Base-by-base conservation (phyloP, 768 basidiomycete species). In the Suillus placidus region DNA sequence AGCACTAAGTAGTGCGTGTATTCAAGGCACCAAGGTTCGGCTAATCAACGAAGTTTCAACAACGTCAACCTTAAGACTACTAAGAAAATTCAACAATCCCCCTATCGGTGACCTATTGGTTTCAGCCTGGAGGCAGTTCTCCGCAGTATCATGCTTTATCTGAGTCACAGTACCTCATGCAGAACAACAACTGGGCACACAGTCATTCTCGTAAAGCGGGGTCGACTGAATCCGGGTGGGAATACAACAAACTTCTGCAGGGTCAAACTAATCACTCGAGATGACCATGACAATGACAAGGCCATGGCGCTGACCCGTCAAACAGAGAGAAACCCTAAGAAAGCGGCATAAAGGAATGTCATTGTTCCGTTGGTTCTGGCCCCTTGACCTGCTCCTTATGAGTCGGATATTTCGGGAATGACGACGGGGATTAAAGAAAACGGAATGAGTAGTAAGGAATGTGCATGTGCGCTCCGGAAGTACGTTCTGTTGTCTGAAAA, bases 391-490 rank as follows among this genome's bases (percentile, higher is more conserved):
- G 38, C 34, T 63, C 56, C 30, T 63, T 38, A 54, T 32, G 35
- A 42, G 32, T 42, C 38, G 5, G 60, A 40, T 51, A 62, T 40
- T 60, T 69, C 65, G 42, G 52, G 56, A 54, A 55, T 58, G 62
- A 66, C 63, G 61, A 68, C 55, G 63, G n/a, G n/a, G 23, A 70
- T 70, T 10, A 30, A 60, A 63, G 54, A 40, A 60, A 45, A 43
- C 20, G 30, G 43, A 69, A 57, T 38, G 61, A 60, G 49, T 72
- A 78, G 63, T 62, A 77, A 72, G 65, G 77, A 78, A 63, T 54
- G 75, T 73, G 72, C 64, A 70, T 69, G 71, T 63, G 61, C 70
- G 64, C 63, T 75, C 70, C 65, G 63, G 63, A 62, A 54, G 30
- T 60, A 60, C 61, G 55, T 71, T 67, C 70, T 32, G 61, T 20